Conservation (phyloP, 306 rosid species). For the Cyclanthera cordifolia region DNA sequence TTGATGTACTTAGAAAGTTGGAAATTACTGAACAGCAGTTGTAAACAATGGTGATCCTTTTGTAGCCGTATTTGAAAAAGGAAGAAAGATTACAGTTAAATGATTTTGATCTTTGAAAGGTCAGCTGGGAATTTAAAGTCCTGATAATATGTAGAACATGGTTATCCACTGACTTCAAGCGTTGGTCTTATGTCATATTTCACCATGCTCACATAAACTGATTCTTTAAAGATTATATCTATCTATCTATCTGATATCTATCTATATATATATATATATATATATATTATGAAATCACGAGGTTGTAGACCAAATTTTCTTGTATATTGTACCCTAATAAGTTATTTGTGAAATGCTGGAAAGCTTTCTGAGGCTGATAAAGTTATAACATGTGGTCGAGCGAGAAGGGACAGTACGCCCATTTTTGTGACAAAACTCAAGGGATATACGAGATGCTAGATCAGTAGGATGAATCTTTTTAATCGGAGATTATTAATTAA, state of each 20-base stretch:
- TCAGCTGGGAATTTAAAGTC: not conserved
- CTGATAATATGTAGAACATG: not conserved
- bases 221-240: not conserved
- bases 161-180: not conserved
- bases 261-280: too few species aligned
- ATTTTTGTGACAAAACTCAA: slow-evolving; percentile 41
- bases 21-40: not conserved
- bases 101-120: not conserved
- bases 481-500: slow-evolving; percentile 7
- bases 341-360: slow-evolving; percentile 15
- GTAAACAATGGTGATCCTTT: not conserved
- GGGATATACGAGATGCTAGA: slow-evolving; percentile 32
- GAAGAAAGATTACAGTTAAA: not conserved
- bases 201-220: not conserved
- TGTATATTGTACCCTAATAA: too few species aligned
- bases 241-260: too few species aligned
- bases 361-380: slow-evolving; percentile 49
- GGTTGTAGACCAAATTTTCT: too few species aligned
- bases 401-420: slow-evolving; percentile 52
- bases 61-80: not conserved
- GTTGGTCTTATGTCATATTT: not conserved
- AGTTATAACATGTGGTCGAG: slow-evolving; percentile 46
- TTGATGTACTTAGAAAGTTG: not conserved
- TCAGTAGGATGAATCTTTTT: not conserved
- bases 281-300: too few species aligned